Evolutionary conservation across 2,329 filamentous ascomycete species (phyloP).

Genomic region (Trichophyton benhamiae): DNA sequence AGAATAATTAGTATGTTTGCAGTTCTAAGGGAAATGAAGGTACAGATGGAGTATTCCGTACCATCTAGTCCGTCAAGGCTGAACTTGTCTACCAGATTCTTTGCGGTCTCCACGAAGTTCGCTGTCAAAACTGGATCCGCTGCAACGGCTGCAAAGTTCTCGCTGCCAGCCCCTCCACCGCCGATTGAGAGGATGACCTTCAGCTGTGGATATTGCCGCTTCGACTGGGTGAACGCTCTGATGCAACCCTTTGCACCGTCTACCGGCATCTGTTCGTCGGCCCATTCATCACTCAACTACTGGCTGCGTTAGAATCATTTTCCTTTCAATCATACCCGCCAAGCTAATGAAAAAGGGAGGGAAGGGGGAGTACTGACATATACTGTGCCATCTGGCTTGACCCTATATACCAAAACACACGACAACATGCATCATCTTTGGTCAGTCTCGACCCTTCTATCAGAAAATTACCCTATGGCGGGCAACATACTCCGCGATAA

Average conservation of each 20-base stretch:
- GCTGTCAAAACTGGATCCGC: slow-evolving; percentile 48
- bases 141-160: slow-evolving; percentile 57
- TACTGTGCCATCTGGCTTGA: slow-evolving; percentile 59
- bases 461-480: background rate
- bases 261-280: slow-evolving; percentile 58
- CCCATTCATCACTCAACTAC: slow-evolving; percentile 68
- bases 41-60: slow-evolving; percentile 30
- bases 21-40: background rate
- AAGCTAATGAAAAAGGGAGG: slow-evolving; percentile 8
- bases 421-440: background rate
- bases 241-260: slow-evolving; percentile 60
- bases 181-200: slow-evolving; percentile 69
- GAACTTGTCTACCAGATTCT: slow-evolving; percentile 55
- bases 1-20: background rate
- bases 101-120: slow-evolving; percentile 57
- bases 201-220: slow-evolving; percentile 56
- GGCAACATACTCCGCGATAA: background rate
- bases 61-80: slow-evolving; percentile 66
- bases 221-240: slow-evolving; percentile 60
- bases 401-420: slow-evolving; percentile 32
- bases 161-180: slow-evolving; percentile 50
- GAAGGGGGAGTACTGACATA: slow-evolving; percentile 47
- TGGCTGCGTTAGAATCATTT: background rate
- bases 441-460: background rate
- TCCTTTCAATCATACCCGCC: slow-evolving; percentile 13